Evolutionary conservation across 768 basidiomycete species (phyloP).

Genomic region (Multifurca ochricompacta): DNA sequence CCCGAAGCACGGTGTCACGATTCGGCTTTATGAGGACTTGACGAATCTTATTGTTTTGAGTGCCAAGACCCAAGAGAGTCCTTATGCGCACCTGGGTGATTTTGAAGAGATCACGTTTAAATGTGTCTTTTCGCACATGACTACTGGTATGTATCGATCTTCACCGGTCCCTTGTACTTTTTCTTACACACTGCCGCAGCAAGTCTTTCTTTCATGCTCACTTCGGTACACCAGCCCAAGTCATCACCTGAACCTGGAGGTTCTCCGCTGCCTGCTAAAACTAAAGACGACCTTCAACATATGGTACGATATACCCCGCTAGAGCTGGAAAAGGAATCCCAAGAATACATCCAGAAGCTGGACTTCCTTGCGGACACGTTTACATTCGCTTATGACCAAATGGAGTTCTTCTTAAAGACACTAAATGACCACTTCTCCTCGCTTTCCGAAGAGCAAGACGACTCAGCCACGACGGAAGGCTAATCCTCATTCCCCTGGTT

Average conservation of each 20-base stretch:
- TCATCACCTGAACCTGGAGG: slow-evolving; percentile 26
- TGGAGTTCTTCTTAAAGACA: slow-evolving; percentile 58
- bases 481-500: slow-evolving; percentile 7
- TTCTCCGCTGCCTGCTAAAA: slow-evolving; percentile 27
- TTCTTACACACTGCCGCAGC: neutral
- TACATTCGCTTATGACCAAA: slow-evolving; percentile 60
- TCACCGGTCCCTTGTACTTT: neutral
- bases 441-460: slow-evolving; percentile 28
- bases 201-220: slow-evolving; percentile 40
- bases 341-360: slow-evolving; percentile 48
- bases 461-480: slow-evolving; percentile 26
- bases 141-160: neutral
- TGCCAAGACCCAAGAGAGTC: slow-evolving; percentile 42
- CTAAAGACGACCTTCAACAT: slow-evolving; percentile 34
- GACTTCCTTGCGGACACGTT: slow-evolving; percentile 58
- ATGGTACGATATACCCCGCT: slow-evolving; percentile 57
- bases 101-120: slow-evolving; percentile 54
- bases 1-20: slow-evolving; percentile 50
- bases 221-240: slow-evolving; percentile 11
- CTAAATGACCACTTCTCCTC: slow-evolving; percentile 44
- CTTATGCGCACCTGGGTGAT: slow-evolving; percentile 31
- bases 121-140: slow-evolving; percentile 54
- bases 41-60: slow-evolving; percentile 69
- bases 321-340: slow-evolving; percentile 53
- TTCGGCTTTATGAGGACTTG: slow-evolving; percentile 79